Base-by-base conservation (phyloP, 225 moss, liverwort and hornwort species). In the Polytrichum formosum region DNA sequence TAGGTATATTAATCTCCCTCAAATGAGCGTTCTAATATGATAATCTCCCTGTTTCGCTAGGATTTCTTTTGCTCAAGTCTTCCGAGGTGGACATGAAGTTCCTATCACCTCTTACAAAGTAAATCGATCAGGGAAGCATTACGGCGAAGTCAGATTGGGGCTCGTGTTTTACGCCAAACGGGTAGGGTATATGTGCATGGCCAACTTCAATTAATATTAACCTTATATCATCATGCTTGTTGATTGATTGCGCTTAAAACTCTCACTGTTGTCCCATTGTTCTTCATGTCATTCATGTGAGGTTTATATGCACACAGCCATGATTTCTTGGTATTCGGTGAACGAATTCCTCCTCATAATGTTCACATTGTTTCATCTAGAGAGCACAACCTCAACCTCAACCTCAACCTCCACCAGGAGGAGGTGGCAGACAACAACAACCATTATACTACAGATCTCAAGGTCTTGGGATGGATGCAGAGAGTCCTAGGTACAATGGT, bases 101-200 rank as follows among this genome's bases (percentile, higher is more conserved):
- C 67, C 64, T 9, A 22, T 61, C 37, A 55, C 64, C 18, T 25
- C 75, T 28, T 84, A 73, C 28, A 71, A 63, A 27, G 81, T 84
- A 20, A 59, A 35, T 53, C 84, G 81, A 4, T 53, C 22, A 0
- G 64, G 70, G 16, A 80, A 66, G 70, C 33, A 28, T 18, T 59
- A 76, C 18, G 84, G 84, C 35, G 67, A 81, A 5, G 63, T 84
- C 67, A 78, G 78, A 55, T 63, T 84, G 66, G 67, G 77, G 55
- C 64, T 84, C 22, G 64, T 5, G 6, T 84, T 84, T 62, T 81
- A 61, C 53, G 74, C 83, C 0, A 80, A 74, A 66, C 71, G 53
- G 83, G 80, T 77, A 46, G 10, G 37, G 31, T 7, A 7, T 31
- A 6, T 7, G 31, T 31, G 31, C 7, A 7, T 6, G 31, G 22